Percentiles rank a stretch among this genome's conserved stretches.
Evolutionary conservation across 768 basidiomycete species (phyloP).

Genomic region (Leccinum variicolor): DNA sequence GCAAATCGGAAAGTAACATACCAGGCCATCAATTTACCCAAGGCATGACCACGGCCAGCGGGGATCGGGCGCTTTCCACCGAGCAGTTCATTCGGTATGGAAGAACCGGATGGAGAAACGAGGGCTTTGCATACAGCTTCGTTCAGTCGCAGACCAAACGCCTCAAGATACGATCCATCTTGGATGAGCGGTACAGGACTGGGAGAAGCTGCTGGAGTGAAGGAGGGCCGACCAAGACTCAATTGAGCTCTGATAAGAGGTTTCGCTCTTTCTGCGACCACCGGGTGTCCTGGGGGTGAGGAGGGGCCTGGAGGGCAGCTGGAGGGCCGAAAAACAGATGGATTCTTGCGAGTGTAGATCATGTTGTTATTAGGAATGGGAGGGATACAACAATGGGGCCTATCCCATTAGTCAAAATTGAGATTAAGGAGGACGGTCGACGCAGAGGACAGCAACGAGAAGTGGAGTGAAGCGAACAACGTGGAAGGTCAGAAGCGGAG

Average conservation of each 20-base stretch:
- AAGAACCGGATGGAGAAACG: conserved; percentile 57
- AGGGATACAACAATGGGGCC: conserved; percentile 27
- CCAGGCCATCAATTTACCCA: conserved; percentile 70
- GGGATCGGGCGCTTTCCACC: conserved; percentile 71
- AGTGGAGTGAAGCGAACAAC: conserved; percentile 59
- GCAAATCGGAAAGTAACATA: conserved; percentile 37
- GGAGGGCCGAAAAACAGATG: conserved; percentile 60
- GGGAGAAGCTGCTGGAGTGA: conserved; percentile 31
- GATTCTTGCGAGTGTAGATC: conserved; percentile 69
- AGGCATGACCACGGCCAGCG: conserved; percentile 61
- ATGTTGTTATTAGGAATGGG: conserved; percentile 18
- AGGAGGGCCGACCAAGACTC: conserved; percentile 55
- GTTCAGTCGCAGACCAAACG: conserved; percentile 71
- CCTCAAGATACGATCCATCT: conserved; percentile 78
- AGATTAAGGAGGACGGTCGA: conserved; percentile 74
- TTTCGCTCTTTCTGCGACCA: conserved; percentile 43
- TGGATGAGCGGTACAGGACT: conserved; percentile 51
- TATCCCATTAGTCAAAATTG: conserved; percentile 41
- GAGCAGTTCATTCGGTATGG: conserved; percentile 49
- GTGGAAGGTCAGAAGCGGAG: conserved; percentile 35
- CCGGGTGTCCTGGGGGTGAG: conserved; percentile 34
- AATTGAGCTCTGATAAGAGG: conserved; percentile 59
- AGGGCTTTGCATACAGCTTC: conserved; percentile 80
- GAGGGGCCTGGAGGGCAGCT: conserved; percentile 64
- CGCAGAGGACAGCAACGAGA: conserved; percentile 57